Base-by-base conservation (phyloP, 2,329 filamentous ascomycete species). In the Westerdykella aurantiaca region DNA sequence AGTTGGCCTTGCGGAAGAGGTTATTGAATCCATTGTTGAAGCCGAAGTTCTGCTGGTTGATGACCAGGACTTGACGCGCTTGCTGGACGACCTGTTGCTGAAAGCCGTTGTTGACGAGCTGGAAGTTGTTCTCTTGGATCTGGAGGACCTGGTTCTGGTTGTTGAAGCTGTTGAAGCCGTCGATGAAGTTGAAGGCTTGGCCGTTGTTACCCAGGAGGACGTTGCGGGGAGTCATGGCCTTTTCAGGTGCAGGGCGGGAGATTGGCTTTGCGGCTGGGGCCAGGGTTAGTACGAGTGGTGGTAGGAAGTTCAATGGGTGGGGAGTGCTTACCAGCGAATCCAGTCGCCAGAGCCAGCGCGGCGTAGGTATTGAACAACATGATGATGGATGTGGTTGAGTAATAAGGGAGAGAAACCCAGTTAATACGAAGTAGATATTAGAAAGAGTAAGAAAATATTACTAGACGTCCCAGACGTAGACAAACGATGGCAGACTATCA, bases 381-480 rank as follows among this genome's bases (percentile, higher is more conserved):
- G n/a, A 52, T 59, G 43, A 50, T 37, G 38, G 29, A 39, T 43
- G 39, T 44, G 39, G 14, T 34, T 37, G 34, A 16, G n/a, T 21
- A 37, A 25, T 38, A 14, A 42, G 37, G 43, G 42, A 42, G 18
- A 25, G 41, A 39, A 48, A 41, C 51, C 50, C 53, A 52, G 46
- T 52, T 52, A 53, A 56, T 49, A 53, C 45, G 43, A 49, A 46
- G 44, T 44, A 46, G 43, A 44, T 39, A 59, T 59, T 58, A 59
- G 49, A 55, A 48, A 50, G 42, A 39, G 43, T 41, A 40, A 50
- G 48, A 37, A 38, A 41, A 37, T 46, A 56, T 51, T 54, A 57
- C 23, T 42, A 45, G 52, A 60, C 55, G 60, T 65, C 60, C 49
- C 60, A 61, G 60, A 63, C 59, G 59, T 50, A 49, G 47, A 51